These are phyloP conservation scores for Lactarius sp. DNA, from an alignment of 768 basidiomycete genomes.

Conservation along the genomic window DNA sequence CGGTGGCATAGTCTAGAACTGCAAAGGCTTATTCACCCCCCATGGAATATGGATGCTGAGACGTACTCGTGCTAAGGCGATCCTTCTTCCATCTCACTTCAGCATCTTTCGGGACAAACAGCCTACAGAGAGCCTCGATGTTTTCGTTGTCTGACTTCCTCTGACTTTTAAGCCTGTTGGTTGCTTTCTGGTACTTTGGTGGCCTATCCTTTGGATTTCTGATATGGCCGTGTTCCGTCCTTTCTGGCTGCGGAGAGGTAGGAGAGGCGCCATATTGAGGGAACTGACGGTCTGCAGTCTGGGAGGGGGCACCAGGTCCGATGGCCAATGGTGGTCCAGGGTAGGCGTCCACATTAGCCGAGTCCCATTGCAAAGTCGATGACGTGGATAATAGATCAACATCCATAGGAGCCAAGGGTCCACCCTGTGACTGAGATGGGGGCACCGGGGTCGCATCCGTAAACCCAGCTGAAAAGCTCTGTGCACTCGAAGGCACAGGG, in stretches of 20 bases:
- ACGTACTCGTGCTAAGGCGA: constrained; percentile 11
- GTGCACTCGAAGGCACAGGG: not conserved
- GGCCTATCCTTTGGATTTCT: not conserved
- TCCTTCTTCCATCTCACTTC: constrained; percentile 13
- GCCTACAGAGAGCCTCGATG: not conserved
- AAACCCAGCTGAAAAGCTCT: not conserved
- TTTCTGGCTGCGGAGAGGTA: not conserved
- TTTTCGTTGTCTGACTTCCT: constrained; percentile 3
- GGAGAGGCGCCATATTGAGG: not conserved
- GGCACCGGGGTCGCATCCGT: not conserved
- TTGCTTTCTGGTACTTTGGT: constrained; percentile 7
- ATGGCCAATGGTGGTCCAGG: not conserved
- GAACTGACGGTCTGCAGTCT: not conserved
- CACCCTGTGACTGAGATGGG: not conserved
- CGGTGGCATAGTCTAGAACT: constrained; percentile 1
- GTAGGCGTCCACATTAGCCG: not conserved
- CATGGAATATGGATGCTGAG: not conserved
- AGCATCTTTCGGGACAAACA: constrained; percentile 4
- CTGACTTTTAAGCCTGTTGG: constrained; percentile 1
- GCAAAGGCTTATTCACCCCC: not conserved
- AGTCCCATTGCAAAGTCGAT: not conserved
- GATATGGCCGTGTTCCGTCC: not conserved
- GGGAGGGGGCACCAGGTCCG: not conserved
- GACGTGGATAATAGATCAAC: not conserved
- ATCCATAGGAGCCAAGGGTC: not conserved